Conservation (phyloP, 1,139 yeast genomes). For the Yamadazyma triangularis region DNA sequence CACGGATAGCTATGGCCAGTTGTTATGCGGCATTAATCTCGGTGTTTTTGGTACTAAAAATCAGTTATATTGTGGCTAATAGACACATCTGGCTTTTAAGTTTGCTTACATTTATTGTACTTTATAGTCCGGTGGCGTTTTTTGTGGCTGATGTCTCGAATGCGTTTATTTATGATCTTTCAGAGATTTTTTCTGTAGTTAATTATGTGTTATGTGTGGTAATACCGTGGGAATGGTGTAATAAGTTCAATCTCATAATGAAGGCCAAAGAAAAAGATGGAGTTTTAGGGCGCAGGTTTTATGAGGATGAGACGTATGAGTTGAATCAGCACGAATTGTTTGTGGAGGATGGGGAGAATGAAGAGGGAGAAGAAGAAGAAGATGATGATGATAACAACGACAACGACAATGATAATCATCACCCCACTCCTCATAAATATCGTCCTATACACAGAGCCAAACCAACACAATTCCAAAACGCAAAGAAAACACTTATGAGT, state of each 20-base stretch:
- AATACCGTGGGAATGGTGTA: slow-evolving; percentile 88
- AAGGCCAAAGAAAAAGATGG: slow-evolving; percentile 72
- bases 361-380: slow-evolving; percentile 6
- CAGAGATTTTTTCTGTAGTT: slow-evolving; percentile 69
- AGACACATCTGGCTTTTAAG: slow-evolving; percentile 52
- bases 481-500: slow-evolving; percentile 9
- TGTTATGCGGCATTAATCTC: slow-evolving; percentile 67
- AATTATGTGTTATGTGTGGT: slow-evolving; percentile 72
- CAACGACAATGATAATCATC: not conserved
- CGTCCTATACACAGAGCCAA: not conserved
- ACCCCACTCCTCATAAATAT: not conserved
- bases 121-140: slow-evolving; percentile 65
- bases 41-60: slow-evolving; percentile 54
- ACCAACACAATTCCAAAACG: slow-evolving; percentile 2
- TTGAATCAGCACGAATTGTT: slow-evolving; percentile 41
- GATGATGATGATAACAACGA: slow-evolving; percentile 3
- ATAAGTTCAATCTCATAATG: slow-evolving; percentile 57
- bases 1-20: slow-evolving; percentile 70
- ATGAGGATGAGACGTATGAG: slow-evolving; percentile 60
- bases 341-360: slow-evolving; percentile 27
- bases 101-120: slow-evolving; percentile 51
- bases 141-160: slow-evolving; percentile 76
- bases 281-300: slow-evolving; percentile 71
- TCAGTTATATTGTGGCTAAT: slow-evolving; percentile 51
- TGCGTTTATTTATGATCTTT: slow-evolving; percentile 65